phyloP scores from a whole-genome alignment of 116 monocot species.

The Thalassia testudinum region DNA sequence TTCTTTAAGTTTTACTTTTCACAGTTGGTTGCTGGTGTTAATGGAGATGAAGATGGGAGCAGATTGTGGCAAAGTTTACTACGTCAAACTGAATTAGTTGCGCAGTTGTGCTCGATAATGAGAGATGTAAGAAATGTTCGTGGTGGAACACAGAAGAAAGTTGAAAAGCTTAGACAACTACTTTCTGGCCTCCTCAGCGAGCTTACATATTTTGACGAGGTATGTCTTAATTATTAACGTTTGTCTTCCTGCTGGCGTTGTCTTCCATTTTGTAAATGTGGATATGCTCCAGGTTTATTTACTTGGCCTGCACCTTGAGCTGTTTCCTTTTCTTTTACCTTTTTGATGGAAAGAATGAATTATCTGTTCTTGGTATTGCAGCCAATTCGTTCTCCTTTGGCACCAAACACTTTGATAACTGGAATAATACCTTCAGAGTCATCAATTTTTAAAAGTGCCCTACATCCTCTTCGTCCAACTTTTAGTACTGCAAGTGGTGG shows the following conservation, averaged over 20 bases:
- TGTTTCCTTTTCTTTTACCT: neutral
- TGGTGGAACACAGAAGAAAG: conserved; percentile 90
- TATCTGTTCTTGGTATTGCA: conserved; percentile 14
- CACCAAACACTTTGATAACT: conserved; percentile 60
- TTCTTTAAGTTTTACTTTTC: conserved; percentile 2
- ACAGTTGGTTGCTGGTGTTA: conserved; percentile 29
- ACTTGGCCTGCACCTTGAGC: no score
- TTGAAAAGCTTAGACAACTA: conserved; percentile 83
- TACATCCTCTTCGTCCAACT: conserved; percentile 74
- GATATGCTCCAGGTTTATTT: no score
- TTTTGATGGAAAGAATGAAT: neutral
- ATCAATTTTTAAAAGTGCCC: conserved; percentile 93
- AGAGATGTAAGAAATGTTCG: conserved; percentile 86
- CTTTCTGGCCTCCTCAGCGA: conserved; percentile 88
- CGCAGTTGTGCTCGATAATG: conserved; percentile 83
- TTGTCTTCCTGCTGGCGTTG: no score
- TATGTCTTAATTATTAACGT: conserved; percentile 2
- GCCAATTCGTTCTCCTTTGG: conserved; percentile 91
- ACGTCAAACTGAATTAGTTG: conserved; percentile 73
- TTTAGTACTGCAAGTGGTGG: conserved; percentile 70
- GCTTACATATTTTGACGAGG: conserved; percentile 96
- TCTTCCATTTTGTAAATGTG: no score
- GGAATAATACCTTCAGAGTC: conserved; percentile 87
- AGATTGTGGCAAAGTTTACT: conserved; percentile 83
- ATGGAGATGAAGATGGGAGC: conserved; percentile 67